Evolutionary conservation across 2,329 filamentous ascomycete genomes (phyloP), one percentile per base, ranked within the genome.

Genomic region (Hypoxylon sp.): DNA sequence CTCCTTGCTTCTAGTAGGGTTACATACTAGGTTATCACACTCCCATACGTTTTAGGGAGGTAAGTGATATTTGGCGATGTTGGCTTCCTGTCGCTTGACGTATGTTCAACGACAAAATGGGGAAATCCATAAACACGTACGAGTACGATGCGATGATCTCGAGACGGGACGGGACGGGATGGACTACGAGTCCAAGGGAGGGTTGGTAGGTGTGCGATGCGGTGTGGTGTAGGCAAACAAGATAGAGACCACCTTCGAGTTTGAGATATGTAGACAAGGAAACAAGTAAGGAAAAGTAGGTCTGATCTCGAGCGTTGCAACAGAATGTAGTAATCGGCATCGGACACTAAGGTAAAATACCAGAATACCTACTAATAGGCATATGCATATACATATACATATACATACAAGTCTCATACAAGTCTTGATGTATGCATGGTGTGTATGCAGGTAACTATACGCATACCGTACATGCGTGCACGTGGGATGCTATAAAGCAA

Each of bases 51-150:
- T 31, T 50, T 44, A 32, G 44, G 41, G 45, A 56, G 38, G 32
- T 37, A 37, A 26, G 25, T 16, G 44, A 47, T 51, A 32, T 23
- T 37, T 41, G 34, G 36, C 27, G 32, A 31, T 47, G 34, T 35
- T 36, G 26, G 38, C 13, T 48, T 30, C 41, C 43, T 42, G 56
- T 61, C 57, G 55, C 59, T 63, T 61, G 63, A 60, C 46, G 20
- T 55, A 27, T 38, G 57, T 57, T 59, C 56, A 50, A 64, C 55
- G 51, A 53, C 32, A 36, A 44, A 42, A 53, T 48, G 48, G 36
- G 25, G 27, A 45, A 47, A 45, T 26, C 38, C 37, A 46, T 45
- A 52, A 55, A 54, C 49, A 45, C 42, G 53, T 25, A 38, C 44
- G 46, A 13, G 57, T 43, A 57, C 61, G 54, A 62, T 58, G 47